Evolutionary conservation across 164 flowering plant species (phyloP), one percentile per base, ranked within the genome.

Genomic region (Macadamia integrifolia): DNA sequence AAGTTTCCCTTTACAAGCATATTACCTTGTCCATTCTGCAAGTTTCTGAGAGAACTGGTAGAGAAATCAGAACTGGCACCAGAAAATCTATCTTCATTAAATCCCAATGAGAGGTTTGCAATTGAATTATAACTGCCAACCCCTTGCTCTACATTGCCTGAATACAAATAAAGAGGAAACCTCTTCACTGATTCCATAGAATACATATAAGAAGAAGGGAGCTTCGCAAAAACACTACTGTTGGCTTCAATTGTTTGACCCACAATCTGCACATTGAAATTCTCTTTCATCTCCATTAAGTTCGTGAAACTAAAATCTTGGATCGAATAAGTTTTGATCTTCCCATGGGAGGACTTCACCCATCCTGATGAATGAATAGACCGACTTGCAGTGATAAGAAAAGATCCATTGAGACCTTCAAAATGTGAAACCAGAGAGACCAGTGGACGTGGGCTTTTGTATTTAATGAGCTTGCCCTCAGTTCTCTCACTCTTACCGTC

Each of bases 261-360:
- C 69, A 94, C 83, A n/a, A 78, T 80, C 82, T 94, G 94, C 80
- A 76, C 0, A 71, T 78, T 69, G 66, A 84, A 97, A 56, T 84
- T 71, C 9, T 84, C 79, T 9, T 81, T 84, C 73, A 87, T 53
- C 31, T 75, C 79, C 89, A 90, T 89, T 10, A 3, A 35, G 78
- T 90, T 92, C 3, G 40, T 71, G 72, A 71, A 90, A 44, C 58
- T 63, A 29, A 90, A 84, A 1, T 65, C 70, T 72, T 89, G 99
- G 52, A 44, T 30, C 2, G 78, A 74, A 10, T 49, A 35, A 6
- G 91, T 88, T 0, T 72, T 78, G 74, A 92, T 71, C 3, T 74
- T 84, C 23, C 99, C 99, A 74, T 69, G 69, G 3, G 99, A 92
- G 17, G 97, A 88, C 32, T 82, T 78, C 15, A 94, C 86, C 97